Conservation (phyloP, 495 filamentous ascomycete genomes). For the Viridothelium virens region DNA sequence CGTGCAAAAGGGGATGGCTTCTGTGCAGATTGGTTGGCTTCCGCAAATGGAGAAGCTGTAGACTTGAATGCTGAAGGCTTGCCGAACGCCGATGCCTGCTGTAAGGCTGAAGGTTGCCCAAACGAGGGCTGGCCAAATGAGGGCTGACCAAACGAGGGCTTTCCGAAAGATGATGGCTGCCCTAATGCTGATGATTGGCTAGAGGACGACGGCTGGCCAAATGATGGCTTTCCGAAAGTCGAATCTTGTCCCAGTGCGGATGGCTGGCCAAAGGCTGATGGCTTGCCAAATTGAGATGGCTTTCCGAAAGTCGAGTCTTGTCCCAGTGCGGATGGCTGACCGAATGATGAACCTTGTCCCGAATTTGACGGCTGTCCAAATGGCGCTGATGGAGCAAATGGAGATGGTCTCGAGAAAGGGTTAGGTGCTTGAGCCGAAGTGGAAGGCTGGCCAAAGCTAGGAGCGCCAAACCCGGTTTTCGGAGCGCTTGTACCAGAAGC, state of each 20-base stretch:
- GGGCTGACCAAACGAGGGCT: conserved; percentile 15
- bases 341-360: conserved; percentile 18
- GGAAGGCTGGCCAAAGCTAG: conserved; percentile 17
- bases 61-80: conserved; percentile 12
- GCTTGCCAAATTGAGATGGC: background rate
- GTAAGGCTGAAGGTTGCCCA: background rate
- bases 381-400: background rate
- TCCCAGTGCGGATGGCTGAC: conserved; percentile 18
- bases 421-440: conserved; percentile 20
- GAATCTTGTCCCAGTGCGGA: conserved; percentile 18
- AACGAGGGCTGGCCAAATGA: conserved; percentile 20
- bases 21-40: conserved; percentile 6
- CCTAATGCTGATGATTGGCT: conserved; percentile 22
- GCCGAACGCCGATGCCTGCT: conserved; percentile 12
- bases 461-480: background rate
- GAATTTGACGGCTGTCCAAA: conserved; percentile 1
- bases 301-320: conserved; percentile 9
- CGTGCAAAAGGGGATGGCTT: conserved; percentile 13
- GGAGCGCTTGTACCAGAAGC: conserved; percentile 21
- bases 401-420: conserved; percentile 1
- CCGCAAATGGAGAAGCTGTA: conserved; percentile 14
- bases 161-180: conserved; percentile 22
- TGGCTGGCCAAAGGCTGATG: conserved; percentile 24
- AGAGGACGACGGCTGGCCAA: conserved; percentile 18
- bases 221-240: conserved; percentile 21